Evolutionary conservation across 75 land plant species (phyloP), one percentile per base, ranked within the genome.

Genomic region (Picea glauca): DNA sequence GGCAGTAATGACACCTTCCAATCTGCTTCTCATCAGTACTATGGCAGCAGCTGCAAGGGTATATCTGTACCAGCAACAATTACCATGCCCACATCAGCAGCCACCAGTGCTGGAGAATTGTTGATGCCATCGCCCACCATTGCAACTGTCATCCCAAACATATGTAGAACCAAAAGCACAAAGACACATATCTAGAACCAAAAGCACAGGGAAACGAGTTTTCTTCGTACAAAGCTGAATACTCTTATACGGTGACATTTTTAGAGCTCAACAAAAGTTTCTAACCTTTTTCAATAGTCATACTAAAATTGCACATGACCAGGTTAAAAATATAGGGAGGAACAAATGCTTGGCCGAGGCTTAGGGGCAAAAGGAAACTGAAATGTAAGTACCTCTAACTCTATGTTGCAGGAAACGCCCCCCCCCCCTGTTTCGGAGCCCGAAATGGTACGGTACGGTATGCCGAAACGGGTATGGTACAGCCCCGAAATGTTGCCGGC

Each of bases 121-220:
- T 94, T 97, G 80, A 94, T 95, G 18, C 99, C 99, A 83, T 97
- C 98, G 4, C 99, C 99, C 60, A 97, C 96, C 98, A 94, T 97
- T 46, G 96, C 99, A 57, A 97, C 99, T 1, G 74, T 85, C 50
- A 78, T 64, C n/a, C 98, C 98, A 60, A 78, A 79, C 84, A 83
- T 85, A 98, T 96, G 88, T 77, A 81, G 54, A 60, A 3, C 14
- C 3, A 26, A 67, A n/a, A 18, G 38, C 54, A 79, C 21, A 26
- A n/a, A n/a, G n/a, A n/a, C n/a, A 79, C 84, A 83, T 85, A 98
- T 96, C 88, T 77, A 81, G 54, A 60, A 3, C 14, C 3, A 26
- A 67, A n/a, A 18, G 38, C 54, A 79, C 21, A 26, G 59, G 78
- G 12, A 70, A 43, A 43, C 50, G 9, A 70, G 54, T 2, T 43